Evolutionary conservation across 164 flowering plant genomes (phyloP), one percentile per base, ranked within the genome.

Genomic region (Tetracentron sinense): DNA sequence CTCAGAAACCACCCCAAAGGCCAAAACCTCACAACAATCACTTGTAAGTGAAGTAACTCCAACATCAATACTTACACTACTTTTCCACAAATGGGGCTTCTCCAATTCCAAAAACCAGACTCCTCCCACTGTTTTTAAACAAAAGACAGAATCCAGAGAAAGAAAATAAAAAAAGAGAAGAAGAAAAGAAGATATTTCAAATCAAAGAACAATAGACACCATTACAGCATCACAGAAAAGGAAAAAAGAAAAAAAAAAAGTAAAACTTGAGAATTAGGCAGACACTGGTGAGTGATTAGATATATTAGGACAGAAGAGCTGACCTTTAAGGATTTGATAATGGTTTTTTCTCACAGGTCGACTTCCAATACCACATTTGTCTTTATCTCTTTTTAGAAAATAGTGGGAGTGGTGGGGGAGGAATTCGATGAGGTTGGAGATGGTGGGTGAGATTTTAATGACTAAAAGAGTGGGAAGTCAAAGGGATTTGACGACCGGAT

Each of bases 11-110:
- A 65, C 50, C 19, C 55, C 58, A 58, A 51, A 6, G 20, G 28
- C 11, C 50, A 61, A 60, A 35, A 15, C 22, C n/a, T 12, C 50
- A 28, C 12, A 15, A 22, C 35, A 59, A 70, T 82, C 76, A 64
- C 82, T 83, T 78, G 57, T 21, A 56, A 69, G 60, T 47, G 64
- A 83, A 83, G 87, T 54, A 71, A 75, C 59, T 57, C 63, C 68
- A 54, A 61, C 58, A 75, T 46, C 50, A 55, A 62, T 47, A 65
- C 29, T 30, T 21, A 20, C 20, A 1, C 53, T 47, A 0, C 23
- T 62, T 65, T 74, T 56, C 63, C 15, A 17, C 65, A 58, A 63
- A 35, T 59, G 73, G 62, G 69, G 46, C 56, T 33, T 22, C 50
- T 54, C 50, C 52, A 55, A 44, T 49, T 62, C 20, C 63, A 49